These are phyloP conservation scores for Tetradesmus obliquus DNA, from an alignment of 139 green algal genomes.

Conservation along the genomic window DNA sequence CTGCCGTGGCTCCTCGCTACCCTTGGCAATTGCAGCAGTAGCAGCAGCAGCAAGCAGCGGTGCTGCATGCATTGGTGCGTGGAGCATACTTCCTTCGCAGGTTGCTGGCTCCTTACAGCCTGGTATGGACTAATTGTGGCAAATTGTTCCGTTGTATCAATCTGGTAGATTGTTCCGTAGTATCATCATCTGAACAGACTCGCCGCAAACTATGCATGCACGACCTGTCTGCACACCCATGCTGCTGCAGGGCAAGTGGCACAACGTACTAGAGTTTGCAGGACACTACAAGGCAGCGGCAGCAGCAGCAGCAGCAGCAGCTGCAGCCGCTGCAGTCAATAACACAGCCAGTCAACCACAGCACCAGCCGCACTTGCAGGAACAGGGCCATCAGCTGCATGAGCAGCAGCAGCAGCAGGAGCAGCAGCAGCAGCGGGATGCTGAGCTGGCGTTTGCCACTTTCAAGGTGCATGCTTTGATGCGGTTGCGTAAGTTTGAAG, in stretches of 20 bases:
- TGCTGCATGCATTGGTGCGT: neutral
- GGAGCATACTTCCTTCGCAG: too few species aligned
- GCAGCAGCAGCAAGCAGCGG: constrained; percentile 10
- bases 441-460: constrained; percentile 17
- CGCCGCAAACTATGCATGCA: neutral
- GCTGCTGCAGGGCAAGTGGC: constrained; percentile 25
- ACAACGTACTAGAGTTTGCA: constrained; percentile 16
- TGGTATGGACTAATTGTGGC: too few species aligned
- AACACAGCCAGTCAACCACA: neutral
- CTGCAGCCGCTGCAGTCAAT: neutral
- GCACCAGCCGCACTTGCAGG: too few species aligned
- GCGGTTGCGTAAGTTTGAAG: neutral
- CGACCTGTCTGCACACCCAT: too few species aligned
- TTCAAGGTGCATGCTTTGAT: constrained; percentile 29
- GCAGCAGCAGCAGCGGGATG: neutral
- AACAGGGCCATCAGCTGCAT: neutral
- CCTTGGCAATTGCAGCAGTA: constrained; percentile 34
- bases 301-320: neutral
- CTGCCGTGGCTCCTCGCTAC: constrained; percentile 59
- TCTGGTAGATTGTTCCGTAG: too few species aligned
- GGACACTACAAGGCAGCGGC: constrained; percentile 25
- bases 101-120: too few species aligned
- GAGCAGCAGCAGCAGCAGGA: constrained; percentile 13
- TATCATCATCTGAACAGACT: too few species aligned
- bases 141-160: too few species aligned